Evolutionary conservation across 768 basidiomycete species (phyloP).

Genomic region (Cystobasidium onofrii): DNA sequence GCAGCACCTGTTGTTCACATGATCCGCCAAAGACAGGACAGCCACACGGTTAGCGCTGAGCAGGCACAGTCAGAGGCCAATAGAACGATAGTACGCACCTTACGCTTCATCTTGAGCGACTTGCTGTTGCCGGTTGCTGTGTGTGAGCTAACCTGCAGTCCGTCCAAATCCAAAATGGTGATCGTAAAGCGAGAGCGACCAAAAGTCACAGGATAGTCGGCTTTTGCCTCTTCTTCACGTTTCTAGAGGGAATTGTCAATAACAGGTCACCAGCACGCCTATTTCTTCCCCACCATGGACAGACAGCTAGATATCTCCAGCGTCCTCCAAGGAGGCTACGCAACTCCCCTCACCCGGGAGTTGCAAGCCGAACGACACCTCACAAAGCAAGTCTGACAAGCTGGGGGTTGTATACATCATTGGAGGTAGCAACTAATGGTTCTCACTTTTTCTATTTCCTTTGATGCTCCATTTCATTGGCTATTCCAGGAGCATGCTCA

Average conservation of each 20-base stretch:
- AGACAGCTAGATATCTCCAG: conserved; percentile 31
- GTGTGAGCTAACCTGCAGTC: background rate
- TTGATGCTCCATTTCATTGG: background rate
- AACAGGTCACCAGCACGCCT: background rate
- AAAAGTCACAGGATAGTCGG: too few species aligned
- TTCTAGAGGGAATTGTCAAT: background rate
- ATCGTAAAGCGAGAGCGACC: background rate
- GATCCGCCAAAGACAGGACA: background rate
- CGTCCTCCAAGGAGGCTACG: conserved; percentile 68
- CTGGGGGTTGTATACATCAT: background rate
- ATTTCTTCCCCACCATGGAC: conserved; percentile 1
- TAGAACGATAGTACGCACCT: background rate
- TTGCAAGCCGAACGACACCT: conserved; percentile 76
- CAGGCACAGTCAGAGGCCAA: too few species aligned
- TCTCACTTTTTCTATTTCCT: background rate
- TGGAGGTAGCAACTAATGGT: background rate
- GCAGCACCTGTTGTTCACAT: conserved; percentile 59
- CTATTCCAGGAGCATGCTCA: conserved; percentile 63
- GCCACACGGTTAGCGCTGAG: too few species aligned
- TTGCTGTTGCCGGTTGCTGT: background rate
- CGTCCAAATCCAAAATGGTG: background rate
- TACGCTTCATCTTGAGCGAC: conserved; percentile 12
- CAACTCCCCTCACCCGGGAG: conserved; percentile 76
- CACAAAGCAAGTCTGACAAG: conserved; percentile 53
- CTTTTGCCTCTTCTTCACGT: background rate